phyloP scores from a whole-genome alignment of 805 yeast species.

The Lachancea fermentati region DNA sequence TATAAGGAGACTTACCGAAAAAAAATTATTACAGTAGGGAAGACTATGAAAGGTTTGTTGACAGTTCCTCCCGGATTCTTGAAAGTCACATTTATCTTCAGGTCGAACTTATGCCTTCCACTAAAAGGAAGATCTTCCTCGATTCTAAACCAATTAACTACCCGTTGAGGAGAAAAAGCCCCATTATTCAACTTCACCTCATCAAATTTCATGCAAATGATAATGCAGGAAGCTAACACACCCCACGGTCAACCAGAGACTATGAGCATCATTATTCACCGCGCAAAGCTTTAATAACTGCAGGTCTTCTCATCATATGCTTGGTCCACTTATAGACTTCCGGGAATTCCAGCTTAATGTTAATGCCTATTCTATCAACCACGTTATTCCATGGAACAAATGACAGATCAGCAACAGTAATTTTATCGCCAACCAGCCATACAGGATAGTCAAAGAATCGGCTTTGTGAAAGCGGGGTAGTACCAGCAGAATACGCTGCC shows the following conservation, averaged over 20 bases:
- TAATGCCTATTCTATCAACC: constrained; percentile 86
- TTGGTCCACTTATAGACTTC: constrained; percentile 96
- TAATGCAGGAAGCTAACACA: neutral
- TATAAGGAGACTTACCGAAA: neutral
- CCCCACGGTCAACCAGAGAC: neutral
- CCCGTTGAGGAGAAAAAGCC: no score
- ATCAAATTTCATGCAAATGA: neutral
- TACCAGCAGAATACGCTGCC: constrained; percentile 80
- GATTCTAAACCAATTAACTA: no score
- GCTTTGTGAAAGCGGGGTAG: constrained; percentile 79
- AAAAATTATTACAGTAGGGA: neutral
- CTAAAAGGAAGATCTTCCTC: no score
- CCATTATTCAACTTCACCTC: no score
- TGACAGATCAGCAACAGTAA: constrained; percentile 82
- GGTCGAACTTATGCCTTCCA: no score
- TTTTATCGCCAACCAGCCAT: constrained; percentile 85
- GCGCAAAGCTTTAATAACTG: constrained; percentile 79
- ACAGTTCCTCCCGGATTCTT: no score
- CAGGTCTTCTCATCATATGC: constrained; percentile 92
- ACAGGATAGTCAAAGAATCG: constrained; percentile 89
- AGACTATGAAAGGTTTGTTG: neutral
- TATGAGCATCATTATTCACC: constrained; percentile 41
- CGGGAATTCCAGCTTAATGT: constrained; percentile 80
- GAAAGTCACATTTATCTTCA: no score
- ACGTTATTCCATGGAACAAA: constrained; percentile 98